phyloP scores from a whole-genome alignment of 768 basidiomycete genomes.

The Mycena polygramma region DNA sequence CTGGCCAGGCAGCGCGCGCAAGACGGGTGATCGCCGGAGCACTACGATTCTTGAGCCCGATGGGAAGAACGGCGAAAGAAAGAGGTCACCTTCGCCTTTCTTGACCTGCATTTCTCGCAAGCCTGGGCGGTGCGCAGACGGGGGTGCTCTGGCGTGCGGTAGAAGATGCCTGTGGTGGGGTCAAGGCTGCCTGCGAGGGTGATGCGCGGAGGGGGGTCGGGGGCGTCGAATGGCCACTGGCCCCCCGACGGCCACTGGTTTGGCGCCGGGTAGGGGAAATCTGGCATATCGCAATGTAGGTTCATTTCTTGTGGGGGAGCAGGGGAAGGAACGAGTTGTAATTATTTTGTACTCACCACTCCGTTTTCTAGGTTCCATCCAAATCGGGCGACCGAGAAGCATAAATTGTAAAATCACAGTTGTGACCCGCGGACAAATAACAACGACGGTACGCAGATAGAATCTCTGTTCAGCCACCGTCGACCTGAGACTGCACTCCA shows the following conservation, averaged over 20 bases:
- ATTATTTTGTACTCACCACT: constrained; percentile 8
- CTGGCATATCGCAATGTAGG: neutral
- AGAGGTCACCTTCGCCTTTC: constrained; percentile 76
- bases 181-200: constrained; percentile 73
- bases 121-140: constrained; percentile 80
- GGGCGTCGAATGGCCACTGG: constrained; percentile 4
- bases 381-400: neutral
- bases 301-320: constrained; percentile 1
- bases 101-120: constrained; percentile 78
- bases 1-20: constrained; percentile 75
- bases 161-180: constrained; percentile 74
- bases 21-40: constrained; percentile 77
- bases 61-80: neutral
- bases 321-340: neutral
- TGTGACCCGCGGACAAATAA: constrained; percentile 7
- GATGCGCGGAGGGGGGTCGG: constrained; percentile 31
- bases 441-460: neutral
- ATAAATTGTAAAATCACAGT: neutral
- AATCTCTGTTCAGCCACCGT: no score
- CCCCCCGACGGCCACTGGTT: no score
- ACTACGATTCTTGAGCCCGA: constrained; percentile 53
- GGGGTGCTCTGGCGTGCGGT: constrained; percentile 72
- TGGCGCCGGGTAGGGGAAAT: neutral
- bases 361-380: constrained; percentile 11
- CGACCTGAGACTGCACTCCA: neutral